Conservation (phyloP, 208 protist genomes). For the Acanthamoeba castellanii region DNA sequence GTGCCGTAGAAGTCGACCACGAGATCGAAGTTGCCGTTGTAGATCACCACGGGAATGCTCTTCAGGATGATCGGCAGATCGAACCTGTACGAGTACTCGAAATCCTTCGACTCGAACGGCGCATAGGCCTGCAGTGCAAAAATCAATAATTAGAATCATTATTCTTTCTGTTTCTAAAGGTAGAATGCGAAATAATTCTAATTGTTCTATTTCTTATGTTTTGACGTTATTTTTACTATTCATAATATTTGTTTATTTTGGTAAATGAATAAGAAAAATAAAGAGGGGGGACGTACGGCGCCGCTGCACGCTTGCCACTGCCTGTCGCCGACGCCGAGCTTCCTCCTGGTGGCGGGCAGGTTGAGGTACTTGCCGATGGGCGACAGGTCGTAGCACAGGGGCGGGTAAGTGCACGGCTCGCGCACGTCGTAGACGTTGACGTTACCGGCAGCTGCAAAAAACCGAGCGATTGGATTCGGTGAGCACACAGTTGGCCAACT, state of each 20-base stretch:
- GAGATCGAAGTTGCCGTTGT: slow-evolving; percentile 73
- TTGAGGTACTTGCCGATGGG: slow-evolving; percentile 57
- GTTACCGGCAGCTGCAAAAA: slow-evolving; percentile 25
- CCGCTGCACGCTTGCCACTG: slow-evolving; percentile 68
- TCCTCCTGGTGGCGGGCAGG: slow-evolving; percentile 46
- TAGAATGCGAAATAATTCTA: too few relatives aligned
- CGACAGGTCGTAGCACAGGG: slow-evolving; percentile 66
- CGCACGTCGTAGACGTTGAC: slow-evolving; percentile 65
- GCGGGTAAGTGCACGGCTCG: slow-evolving; percentile 46
- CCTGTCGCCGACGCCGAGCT: slow-evolving; percentile 66
- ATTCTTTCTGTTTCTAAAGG: too few relatives aligned
- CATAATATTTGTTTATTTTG: too few relatives aligned
- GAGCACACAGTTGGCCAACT: not conserved
- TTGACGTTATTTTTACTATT: too few relatives aligned
- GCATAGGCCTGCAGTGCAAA: slow-evolving; percentile 27
- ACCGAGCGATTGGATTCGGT: not conserved
- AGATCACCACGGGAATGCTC: slow-evolving; percentile 30
- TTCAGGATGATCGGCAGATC: slow-evolving; percentile 54
- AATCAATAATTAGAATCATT: too few relatives aligned
- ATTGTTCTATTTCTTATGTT: too few relatives aligned
- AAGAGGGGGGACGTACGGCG: not conserved
- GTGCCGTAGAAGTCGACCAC: slow-evolving; percentile 71
- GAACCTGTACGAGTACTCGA: slow-evolving; percentile 69
- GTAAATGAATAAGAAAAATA: too few relatives aligned
- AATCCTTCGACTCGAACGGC: slow-evolving; percentile 73